These are phyloP conservation scores for Beauveria asiatica DNA, from an alignment of 2,329 filamentous ascomycete species.

Conservation along the genomic window DNA sequence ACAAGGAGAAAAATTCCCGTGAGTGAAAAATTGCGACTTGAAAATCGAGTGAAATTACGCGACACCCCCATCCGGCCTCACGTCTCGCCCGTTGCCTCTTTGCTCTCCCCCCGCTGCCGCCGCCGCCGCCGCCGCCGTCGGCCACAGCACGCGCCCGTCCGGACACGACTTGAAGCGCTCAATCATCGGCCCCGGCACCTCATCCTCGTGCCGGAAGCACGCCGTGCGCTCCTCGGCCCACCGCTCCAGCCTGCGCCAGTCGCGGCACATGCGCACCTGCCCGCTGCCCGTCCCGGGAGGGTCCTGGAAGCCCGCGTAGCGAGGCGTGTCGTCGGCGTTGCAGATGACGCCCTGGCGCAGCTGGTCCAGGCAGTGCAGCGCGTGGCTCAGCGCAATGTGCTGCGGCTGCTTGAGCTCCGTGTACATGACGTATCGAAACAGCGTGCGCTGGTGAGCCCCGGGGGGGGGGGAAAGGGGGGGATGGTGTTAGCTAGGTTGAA, in stretches of 20 bases:
- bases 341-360: slow-evolving; percentile 4
- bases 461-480: too few relatives aligned
- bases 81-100: too few relatives aligned
- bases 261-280: slow-evolving; percentile 5
- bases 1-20: too few relatives aligned
- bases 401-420: not conserved
- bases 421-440: not conserved
- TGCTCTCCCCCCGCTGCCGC: too few relatives aligned
- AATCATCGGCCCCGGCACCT: slow-evolving; percentile 9
- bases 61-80: too few relatives aligned
- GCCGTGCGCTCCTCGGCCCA: not conserved
- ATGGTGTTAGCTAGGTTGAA: too few relatives aligned
- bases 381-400: not conserved
- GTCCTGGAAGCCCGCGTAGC: slow-evolving; percentile 1
- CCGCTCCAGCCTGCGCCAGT: slow-evolving; percentile 3
- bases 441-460: not conserved
- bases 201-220: slow-evolving; percentile 2
- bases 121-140: not conserved
- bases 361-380: slow-evolving; percentile 1
- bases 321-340: slow-evolving; percentile 6
- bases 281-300: not conserved
- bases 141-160: slow-evolving; percentile 1
- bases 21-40: too few relatives aligned
- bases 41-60: too few relatives aligned
- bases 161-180: slow-evolving; percentile 9